Base-by-base conservation (phyloP, 495 filamentous ascomycete species). In the Podospora tetraspora region DNA sequence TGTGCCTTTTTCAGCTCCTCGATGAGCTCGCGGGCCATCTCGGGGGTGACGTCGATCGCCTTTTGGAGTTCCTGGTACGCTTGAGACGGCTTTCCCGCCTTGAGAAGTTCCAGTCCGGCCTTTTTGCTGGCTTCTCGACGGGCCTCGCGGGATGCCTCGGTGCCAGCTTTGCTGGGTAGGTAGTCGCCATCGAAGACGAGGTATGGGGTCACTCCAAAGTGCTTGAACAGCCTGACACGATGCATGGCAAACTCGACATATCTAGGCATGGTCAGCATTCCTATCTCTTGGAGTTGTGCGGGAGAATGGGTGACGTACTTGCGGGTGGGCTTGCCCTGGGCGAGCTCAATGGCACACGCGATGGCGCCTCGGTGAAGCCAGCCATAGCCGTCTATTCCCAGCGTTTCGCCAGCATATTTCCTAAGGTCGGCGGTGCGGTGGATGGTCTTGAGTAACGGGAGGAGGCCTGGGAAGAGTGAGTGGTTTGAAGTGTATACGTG, bases 361-460 rank as follows among this genome's bases (percentile, higher is more conserved):
- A 96, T 87, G 25, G 93, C 92, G 32, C 94, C 96, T 70, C 96
- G 91, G 76, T 99, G 96, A 37, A 99, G 88, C 96, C 96, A 99
- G 75, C 93, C 95, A 83, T 99, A 99, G 67, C 91, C 94, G 78
- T 99, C 96, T 19, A 99, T 87, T 3, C 91, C 96, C 57, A 99
- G 85, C 3, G 92, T 96, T 77, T 94, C 90, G 32, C 94, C 94
- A 13, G 86, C 84, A 77, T 91, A 98, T 73, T 93, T 91, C 76
- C 91, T 96, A 63, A 99, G 81, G 67, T 93, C 89, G 65, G 87
- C 90, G 72, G 90, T 91, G 73, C 92, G 92, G 61, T 98, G 95
- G 61, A 99, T 97, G 58, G 94, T 97, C 76, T 97, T 97, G 59
- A 99, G 89, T 59, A 97, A 84, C 61, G 92, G 92, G 43, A 98